Evolutionary conservation across 2,329 filamentous ascomycete genomes (phyloP).

Genomic region (Talaromyces atroroseus): DNA sequence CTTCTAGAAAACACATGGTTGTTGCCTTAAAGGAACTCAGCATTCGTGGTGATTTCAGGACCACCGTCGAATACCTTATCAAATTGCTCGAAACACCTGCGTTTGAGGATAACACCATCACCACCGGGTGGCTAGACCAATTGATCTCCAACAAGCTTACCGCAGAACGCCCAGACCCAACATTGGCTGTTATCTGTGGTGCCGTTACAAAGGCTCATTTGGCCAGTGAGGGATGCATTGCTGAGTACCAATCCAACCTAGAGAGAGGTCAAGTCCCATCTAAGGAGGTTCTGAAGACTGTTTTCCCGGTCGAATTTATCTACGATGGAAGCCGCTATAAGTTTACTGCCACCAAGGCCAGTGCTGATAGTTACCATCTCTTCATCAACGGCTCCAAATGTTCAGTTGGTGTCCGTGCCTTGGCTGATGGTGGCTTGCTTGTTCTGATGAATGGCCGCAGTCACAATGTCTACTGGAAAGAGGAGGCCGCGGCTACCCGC

Average conservation of each 20-base stretch:
- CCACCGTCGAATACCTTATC: slow-evolving; percentile 97
- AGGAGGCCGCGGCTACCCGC: slow-evolving; percentile 92
- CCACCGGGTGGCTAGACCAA: slow-evolving; percentile 97
- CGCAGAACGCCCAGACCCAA: slow-evolving; percentile 87
- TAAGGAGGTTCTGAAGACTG: slow-evolving; percentile 94
- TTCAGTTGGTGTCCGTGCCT: slow-evolving; percentile 81
- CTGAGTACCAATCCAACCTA: slow-evolving; percentile 78
- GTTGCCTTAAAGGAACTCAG: slow-evolving; percentile 96
- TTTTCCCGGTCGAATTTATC: slow-evolving; percentile 97
- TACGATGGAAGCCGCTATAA: slow-evolving; percentile 96
- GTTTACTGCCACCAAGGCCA: slow-evolving; percentile 92
- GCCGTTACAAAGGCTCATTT: slow-evolving; percentile 92
- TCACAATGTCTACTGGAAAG: slow-evolving; percentile 99
- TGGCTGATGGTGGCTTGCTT: slow-evolving; percentile 89
- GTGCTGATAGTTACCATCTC: slow-evolving; percentile 87
- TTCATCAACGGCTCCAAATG: slow-evolving; percentile 99
- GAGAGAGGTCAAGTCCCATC: slow-evolving; percentile 97
- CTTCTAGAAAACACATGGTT: slow-evolving; percentile 98
- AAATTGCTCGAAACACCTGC: slow-evolving; percentile 97
- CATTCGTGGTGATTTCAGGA: slow-evolving; percentile 98
- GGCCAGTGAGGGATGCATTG: slow-evolving; percentile 82
- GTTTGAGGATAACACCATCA: slow-evolving; percentile 98
- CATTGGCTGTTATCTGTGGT: slow-evolving; percentile 90
- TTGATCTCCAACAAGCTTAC: slow-evolving; percentile 97
- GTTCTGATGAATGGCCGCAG: slow-evolving; percentile 86